Evolutionary conservation across 1,284 basidiomycete species (phyloP).

Genomic region (Coniferiporia sulphurascens): DNA sequence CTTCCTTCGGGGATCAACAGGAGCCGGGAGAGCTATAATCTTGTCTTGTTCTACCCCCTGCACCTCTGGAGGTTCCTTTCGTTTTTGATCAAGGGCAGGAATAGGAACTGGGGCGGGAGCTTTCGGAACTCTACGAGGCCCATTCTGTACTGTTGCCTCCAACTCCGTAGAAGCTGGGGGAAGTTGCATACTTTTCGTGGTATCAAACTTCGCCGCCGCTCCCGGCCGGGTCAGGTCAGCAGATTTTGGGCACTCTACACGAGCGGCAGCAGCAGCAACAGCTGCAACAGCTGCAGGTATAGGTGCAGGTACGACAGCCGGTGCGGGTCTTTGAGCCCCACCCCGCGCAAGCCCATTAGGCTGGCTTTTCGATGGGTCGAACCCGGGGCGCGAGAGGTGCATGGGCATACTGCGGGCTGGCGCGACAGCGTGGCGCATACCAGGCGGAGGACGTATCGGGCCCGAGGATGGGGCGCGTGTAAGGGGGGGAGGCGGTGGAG

Average conservation of each 20-base stretch:
- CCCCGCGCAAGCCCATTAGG: neutral
- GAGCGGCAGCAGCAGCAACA: neutral
- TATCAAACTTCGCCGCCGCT: neutral
- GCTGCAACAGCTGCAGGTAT: neutral
- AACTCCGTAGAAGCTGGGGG: neutral
- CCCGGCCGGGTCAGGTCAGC: neutral
- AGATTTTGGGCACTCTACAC: neutral
- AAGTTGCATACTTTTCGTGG: neutral
- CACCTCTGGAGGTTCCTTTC: neutral
- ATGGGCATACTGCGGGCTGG: neutral
- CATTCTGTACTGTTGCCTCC: neutral
- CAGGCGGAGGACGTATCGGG: constrained; percentile 12
- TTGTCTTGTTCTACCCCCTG: neutral
- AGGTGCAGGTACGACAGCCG: too few species aligned
- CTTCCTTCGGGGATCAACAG: neutral
- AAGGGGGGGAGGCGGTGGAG: constrained; percentile 10
- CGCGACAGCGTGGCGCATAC: constrained; percentile 10
- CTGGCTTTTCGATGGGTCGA: neutral
- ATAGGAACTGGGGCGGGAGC: neutral
- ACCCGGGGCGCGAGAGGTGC: neutral
- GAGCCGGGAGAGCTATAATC: neutral
- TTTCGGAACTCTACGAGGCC: constrained; percentile 3
- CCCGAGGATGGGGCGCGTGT: constrained; percentile 5
- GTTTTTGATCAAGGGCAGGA: too few species aligned
- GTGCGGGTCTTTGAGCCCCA: constrained; percentile 8